phyloP scores from a whole-genome alignment of 148 eudicot species.

The Spergularia marina region DNA sequence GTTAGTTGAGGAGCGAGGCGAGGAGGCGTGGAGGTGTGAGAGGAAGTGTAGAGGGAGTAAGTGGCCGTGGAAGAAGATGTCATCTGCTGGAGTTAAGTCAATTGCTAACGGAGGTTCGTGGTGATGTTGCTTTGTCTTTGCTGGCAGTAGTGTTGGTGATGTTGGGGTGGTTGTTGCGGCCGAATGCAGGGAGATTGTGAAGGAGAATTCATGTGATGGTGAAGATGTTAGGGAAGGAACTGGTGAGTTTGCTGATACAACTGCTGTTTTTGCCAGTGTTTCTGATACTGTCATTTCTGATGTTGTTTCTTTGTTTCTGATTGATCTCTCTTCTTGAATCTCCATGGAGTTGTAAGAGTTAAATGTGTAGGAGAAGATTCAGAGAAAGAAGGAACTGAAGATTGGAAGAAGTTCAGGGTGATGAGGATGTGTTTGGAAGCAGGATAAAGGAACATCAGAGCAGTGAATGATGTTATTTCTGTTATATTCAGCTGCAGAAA shows the following conservation, averaged over 20 bases:
- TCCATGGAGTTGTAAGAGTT: conserved; percentile 23
- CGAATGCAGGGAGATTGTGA: conserved; percentile 36
- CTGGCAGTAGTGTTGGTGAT: background rate
- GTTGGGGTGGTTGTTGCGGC: conserved; percentile 11
- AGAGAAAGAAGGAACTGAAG: conserved; percentile 20
- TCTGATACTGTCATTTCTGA: background rate
- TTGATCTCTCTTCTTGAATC: conserved; percentile 15
- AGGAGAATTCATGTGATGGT: conserved; percentile 53
- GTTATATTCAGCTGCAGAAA: background rate
- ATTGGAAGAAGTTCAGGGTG: conserved; percentile 4
- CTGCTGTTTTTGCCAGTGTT: conserved; percentile 17
- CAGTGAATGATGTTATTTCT: background rate
- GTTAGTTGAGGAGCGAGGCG: conserved; percentile 61
- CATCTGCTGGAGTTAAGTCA: conserved; percentile 75
- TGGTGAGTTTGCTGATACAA: conserved; percentile 13
- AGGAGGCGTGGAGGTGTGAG: conserved; percentile 44
- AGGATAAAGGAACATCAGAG: background rate
- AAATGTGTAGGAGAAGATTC: background rate
- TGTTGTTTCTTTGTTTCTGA: background rate
- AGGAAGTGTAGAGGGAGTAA: conserved; percentile 71
- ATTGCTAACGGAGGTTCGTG: conserved; percentile 31
- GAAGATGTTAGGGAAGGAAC: conserved; percentile 40
- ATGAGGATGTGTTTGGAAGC: conserved; percentile 3
- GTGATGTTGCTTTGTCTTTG: background rate
- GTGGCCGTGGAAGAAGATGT: conserved; percentile 80